Percentiles rank a stretch among this genome's conserved stretches.
Evolutionary conservation across 495 filamentous ascomycete species (phyloP).

Genomic region (Podospora anserina): DNA sequence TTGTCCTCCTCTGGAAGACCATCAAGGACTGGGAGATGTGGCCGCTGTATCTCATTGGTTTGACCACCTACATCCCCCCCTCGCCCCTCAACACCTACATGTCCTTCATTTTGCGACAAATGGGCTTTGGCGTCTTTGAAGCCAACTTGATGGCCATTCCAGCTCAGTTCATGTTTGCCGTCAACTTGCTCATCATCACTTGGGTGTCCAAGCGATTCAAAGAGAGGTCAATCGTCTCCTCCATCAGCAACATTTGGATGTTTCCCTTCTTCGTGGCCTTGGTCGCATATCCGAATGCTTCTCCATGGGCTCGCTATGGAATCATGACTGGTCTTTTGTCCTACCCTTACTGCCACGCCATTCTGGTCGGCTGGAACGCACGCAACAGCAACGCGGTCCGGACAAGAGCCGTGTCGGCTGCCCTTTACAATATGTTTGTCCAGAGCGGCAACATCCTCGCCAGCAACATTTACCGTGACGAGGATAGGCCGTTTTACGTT

Average conservation of each 20-base stretch:
- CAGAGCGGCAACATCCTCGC: constrained; percentile 50
- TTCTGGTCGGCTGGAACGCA: constrained; percentile 59
- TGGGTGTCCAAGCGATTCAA: constrained; percentile 54
- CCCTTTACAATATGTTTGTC: constrained; percentile 48
- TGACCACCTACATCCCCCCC: constrained; percentile 52
- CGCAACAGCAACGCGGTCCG: constrained; percentile 61
- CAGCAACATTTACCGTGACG: constrained; percentile 53
- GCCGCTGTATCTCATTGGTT: constrained; percentile 56
- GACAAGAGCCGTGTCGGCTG: constrained; percentile 57
- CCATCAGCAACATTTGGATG: constrained; percentile 54
- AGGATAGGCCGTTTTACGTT: constrained; percentile 53
- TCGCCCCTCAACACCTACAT: constrained; percentile 46
- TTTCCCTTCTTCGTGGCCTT: constrained; percentile 54
- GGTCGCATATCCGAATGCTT: constrained; percentile 37
- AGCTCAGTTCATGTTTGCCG: constrained; percentile 43
- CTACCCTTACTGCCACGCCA: constrained; percentile 61
- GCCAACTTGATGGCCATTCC: constrained; percentile 55
- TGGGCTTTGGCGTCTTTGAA: constrained; percentile 54
- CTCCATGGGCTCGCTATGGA: constrained; percentile 52
- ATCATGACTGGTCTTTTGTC: constrained; percentile 53
- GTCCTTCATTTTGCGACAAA: constrained; percentile 46
- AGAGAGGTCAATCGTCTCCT: constrained; percentile 52
- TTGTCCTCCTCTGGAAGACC: constrained; percentile 44
- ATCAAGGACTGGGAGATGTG: constrained; percentile 57
- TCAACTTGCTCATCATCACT: constrained; percentile 45